Evolutionary conservation across 176 grass and related monocot species (phyloP).

Genomic region (Avena insularis): DNA sequence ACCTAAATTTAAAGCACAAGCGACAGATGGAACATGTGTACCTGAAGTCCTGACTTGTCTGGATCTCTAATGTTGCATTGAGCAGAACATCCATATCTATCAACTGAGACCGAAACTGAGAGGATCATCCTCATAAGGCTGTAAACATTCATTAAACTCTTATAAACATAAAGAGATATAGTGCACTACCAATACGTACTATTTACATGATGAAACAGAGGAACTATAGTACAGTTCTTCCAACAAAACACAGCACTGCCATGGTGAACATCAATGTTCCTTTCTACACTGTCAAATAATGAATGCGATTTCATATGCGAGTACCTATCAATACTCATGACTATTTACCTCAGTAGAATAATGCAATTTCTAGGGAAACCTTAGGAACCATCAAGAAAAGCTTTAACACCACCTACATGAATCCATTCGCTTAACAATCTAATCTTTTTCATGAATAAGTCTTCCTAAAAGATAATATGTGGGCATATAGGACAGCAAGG

Average conservation of each 20-base stretch:
- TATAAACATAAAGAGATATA: neutral
- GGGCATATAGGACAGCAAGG: constrained; percentile 30
- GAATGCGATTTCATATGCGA: neutral
- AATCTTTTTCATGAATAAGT: constrained; percentile 73
- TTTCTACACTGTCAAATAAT: neutral
- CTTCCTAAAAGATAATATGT: constrained; percentile 48
- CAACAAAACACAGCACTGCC: neutral
- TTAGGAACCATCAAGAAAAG: constrained; percentile 89
- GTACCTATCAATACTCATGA: neutral
- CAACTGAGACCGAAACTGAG: constrained; percentile 74
- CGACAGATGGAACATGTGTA: constrained; percentile 30
- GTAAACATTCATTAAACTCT: constrained; percentile 13
- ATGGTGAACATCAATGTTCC: neutral
- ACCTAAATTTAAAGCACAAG: neutral
- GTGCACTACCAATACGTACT: neutral
- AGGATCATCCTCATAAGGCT: constrained; percentile 76
- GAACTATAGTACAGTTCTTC: neutral
- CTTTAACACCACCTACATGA: constrained; percentile 94
- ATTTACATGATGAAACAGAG: neutral
- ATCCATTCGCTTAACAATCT: constrained; percentile 82
- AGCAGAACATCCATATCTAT: constrained; percentile 64
- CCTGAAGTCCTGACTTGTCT: constrained; percentile 86
- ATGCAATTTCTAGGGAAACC: constrained; percentile 89
- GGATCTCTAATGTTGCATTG: constrained; percentile 74
- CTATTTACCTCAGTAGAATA: constrained; percentile 78